These are phyloP conservation scores for Leccinum fallax DNA, from an alignment of 1,284 basidiomycete genomes.

Conservation along the genomic window DNA sequence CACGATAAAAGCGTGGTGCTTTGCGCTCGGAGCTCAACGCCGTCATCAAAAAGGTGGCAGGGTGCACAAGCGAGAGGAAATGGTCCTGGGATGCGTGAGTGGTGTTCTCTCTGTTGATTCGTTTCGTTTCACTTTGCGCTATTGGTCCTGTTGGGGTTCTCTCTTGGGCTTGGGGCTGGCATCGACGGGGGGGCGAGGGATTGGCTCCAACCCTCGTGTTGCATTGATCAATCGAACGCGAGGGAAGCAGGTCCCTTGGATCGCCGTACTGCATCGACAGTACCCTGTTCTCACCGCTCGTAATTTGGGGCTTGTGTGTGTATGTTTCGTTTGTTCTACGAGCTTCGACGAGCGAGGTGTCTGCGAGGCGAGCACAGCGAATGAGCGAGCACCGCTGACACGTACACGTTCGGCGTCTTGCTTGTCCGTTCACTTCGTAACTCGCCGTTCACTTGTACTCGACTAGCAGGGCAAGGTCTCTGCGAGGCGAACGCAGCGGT, in stretches of 20 bases:
- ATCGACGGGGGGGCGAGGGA: not conserved
- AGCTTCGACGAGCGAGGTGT: conserved; percentile 17
- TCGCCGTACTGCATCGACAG: not conserved
- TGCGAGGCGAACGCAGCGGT: conserved; percentile 24
- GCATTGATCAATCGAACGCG: conserved; percentile 19
- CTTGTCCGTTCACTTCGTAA: conserved; percentile 8
- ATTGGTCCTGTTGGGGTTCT: not conserved
- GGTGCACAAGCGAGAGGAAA: conserved; percentile 48
- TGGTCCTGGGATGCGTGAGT: conserved; percentile 69
- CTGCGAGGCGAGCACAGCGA: conserved; percentile 19
- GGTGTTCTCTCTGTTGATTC: not conserved
- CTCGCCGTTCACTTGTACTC: not conserved
- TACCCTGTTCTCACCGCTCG: conserved; percentile 9
- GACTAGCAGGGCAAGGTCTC: conserved; percentile 14
- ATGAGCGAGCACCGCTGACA: not conserved
- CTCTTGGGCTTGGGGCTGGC: not conserved
- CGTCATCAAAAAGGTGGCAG: conserved; percentile 63
- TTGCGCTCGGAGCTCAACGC: conserved; percentile 55
- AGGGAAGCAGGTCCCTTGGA: conserved; percentile 15
- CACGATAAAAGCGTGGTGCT: conserved; percentile 49
- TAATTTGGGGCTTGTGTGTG: not conserved
- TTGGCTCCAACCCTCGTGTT: not conserved
- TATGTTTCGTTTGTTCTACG: conserved; percentile 4
- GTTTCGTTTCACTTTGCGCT: not conserved
- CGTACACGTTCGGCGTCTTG: conserved; percentile 15